Percentiles rank a stretch among this genome's conserved stretches.
Conservation (phyloP, 495 filamentous ascomycete genomes). For the Jackrogersella minutella region DNA sequence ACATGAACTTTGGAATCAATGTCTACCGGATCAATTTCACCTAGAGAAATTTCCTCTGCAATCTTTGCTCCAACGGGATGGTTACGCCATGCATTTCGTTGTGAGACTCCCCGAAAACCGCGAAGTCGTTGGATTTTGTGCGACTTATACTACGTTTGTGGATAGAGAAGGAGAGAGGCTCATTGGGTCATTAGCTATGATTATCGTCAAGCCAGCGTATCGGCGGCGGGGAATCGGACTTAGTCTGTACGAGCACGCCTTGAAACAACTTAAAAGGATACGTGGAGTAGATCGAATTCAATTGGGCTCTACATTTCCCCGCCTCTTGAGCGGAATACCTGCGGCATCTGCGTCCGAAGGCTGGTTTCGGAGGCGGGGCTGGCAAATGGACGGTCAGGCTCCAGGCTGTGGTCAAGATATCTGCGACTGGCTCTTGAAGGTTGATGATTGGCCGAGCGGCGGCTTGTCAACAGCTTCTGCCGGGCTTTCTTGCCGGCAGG, state of each 20-base stretch:
- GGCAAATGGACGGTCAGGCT: slow-evolving; percentile 58
- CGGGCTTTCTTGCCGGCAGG: slow-evolving; percentile 55
- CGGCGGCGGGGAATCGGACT: slow-evolving; percentile 63
- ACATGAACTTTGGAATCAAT: slow-evolving; percentile 61
- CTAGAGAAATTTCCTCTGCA: slow-evolving; percentile 55
- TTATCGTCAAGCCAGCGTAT: slow-evolving; percentile 64
- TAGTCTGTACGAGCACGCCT: slow-evolving; percentile 64
- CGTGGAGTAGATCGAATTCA: slow-evolving; percentile 64
- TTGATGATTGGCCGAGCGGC: slow-evolving; percentile 59
- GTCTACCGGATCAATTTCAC: slow-evolving; percentile 55
- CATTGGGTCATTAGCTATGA: slow-evolving; percentile 65
- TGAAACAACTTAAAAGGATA: slow-evolving; percentile 59
- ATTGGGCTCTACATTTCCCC: slow-evolving; percentile 68
- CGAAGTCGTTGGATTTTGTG: slow-evolving; percentile 65
- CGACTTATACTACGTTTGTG: slow-evolving; percentile 65
- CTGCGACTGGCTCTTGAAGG: slow-evolving; percentile 64
- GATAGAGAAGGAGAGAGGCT: slow-evolving; percentile 60
- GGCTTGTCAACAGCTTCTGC: slow-evolving; percentile 43
- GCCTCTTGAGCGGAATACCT: slow-evolving; percentile 66
- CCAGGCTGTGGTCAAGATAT: slow-evolving; percentile 57
- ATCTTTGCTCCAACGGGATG: slow-evolving; percentile 64
- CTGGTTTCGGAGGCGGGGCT: slow-evolving; percentile 67
- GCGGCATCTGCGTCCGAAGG: slow-evolving; percentile 54
- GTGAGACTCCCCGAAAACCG: slow-evolving; percentile 60
- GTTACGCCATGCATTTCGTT: slow-evolving; percentile 69